Evolutionary conservation across 352 stramenopile species (phyloP), one percentile per base, ranked within the genome.

Genomic region (Globisporangium megalacanthum): DNA sequence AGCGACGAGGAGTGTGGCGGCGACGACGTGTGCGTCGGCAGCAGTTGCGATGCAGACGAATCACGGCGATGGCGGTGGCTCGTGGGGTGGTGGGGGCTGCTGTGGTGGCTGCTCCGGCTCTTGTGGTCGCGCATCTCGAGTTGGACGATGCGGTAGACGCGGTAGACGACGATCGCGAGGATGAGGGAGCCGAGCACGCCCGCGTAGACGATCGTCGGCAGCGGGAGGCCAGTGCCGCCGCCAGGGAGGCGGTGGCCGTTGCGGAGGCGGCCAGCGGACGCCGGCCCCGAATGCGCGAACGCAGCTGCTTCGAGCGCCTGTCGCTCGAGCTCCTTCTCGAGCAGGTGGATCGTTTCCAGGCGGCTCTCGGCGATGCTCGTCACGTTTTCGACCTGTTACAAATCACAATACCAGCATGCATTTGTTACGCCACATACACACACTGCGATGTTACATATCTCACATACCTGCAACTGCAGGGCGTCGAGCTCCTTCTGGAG

Each of bases 251-350:
- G 55, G 25, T 44, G 36, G 20, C 41, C 41, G n/a, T 42, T 59
- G 31, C 58, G 45, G 42, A 54, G 52, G 17, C 45, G 50, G 6
- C 49, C 64, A 9, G 53, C 54, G n/a, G 9, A 11, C 41, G 9
- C 36, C 53, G 8, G 49, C 25, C 15, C 49, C 10, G 64, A 47
- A 52, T 62, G 55, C n/a, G 56, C 62, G 11, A 60, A 66, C 4
- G 68, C 67, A 42, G 65, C 61, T 41, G 76, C 78, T 46, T 80
- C 58, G 4, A 88, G 65, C 1, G 81, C 75, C 56, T 86, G 72
- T 44, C 71, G 70, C 60, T 91, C 77, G 25, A 91, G 69, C 58
- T 88, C 72, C 19, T 77, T 74, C 70, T 91, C 80, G 15, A 91
- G 73, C 46, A 88, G 31, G 54, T 90, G 77, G 50, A 90, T 87